phyloP scores from a whole-genome alignment of 2,329 filamentous ascomycete species.

The Stachybotrys chartarum region DNA sequence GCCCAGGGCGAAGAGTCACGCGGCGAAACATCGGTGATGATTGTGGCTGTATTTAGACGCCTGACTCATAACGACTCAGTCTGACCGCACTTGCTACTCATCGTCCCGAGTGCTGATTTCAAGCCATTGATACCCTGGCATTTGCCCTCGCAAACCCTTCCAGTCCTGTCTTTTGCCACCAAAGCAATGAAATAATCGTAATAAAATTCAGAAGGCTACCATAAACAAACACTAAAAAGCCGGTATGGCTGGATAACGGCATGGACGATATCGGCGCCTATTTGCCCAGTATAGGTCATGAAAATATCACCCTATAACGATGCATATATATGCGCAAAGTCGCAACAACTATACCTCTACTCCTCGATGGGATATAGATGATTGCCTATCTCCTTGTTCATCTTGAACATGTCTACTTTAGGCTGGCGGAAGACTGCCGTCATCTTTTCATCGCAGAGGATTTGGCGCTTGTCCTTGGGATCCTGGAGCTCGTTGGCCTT shows the following conservation, averaged over 20 bases:
- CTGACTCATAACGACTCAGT: too few species aligned
- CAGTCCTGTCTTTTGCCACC: too few species aligned
- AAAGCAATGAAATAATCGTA: too few species aligned
- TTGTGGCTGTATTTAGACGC: too few species aligned
- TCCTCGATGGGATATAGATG: conserved; percentile 80
- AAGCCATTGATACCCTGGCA: too few species aligned
- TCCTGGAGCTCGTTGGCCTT: conserved; percentile 85
- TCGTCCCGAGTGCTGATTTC: too few species aligned
- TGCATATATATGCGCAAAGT: neutral
- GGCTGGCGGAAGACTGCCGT: conserved; percentile 86
- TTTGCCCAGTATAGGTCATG: neutral
- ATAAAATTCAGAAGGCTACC: neutral
- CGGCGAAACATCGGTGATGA: too few species aligned
- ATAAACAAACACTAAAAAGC: neutral
- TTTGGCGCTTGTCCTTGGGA: conserved; percentile 84
- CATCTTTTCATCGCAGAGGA: conserved; percentile 86
- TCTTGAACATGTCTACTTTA: conserved; percentile 96
- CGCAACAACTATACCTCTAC: conserved; percentile 8
- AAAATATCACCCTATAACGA: neutral
- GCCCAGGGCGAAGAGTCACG: too few species aligned
- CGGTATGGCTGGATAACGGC: neutral
- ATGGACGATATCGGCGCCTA: neutral
- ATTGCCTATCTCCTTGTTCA: conserved; percentile 92
- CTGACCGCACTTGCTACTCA: too few species aligned
- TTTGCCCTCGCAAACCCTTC: too few species aligned